These are phyloP conservation scores for Trypanosoma melophagium DNA, from an alignment of 208 protist genomes.

Conservation along the genomic window DNA sequence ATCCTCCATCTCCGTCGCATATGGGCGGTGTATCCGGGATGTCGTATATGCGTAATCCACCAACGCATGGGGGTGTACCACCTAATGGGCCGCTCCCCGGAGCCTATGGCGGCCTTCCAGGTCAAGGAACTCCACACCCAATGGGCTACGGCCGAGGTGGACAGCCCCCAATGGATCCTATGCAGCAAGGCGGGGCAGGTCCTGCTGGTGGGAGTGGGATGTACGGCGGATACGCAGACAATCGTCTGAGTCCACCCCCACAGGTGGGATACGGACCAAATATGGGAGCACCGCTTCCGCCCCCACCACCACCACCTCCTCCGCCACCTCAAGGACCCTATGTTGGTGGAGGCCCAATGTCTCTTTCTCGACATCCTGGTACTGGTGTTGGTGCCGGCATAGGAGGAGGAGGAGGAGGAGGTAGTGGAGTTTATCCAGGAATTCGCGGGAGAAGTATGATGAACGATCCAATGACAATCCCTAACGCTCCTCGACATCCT, in stretches of 20 bases:
- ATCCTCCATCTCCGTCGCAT: constrained; percentile 25
- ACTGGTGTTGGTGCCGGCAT: not conserved
- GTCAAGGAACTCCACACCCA: constrained; percentile 10
- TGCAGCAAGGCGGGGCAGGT: constrained; percentile 21
- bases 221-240: constrained; percentile 27
- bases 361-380: constrained; percentile 13
- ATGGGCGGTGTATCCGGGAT: constrained; percentile 37
- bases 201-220: constrained; percentile 14
- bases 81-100: constrained; percentile 13
- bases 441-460: constrained; percentile 16
- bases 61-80: constrained; percentile 31
- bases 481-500: constrained; percentile 14
- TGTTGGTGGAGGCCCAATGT: constrained; percentile 6
- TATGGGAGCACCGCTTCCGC: constrained; percentile 20
- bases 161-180: constrained; percentile 23
- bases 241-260: constrained; percentile 18
- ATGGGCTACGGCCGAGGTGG: constrained; percentile 20
- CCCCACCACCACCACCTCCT: constrained; percentile 3
- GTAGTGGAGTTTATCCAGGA: constrained; percentile 18
- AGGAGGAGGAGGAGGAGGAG: constrained; percentile 4
- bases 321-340: not conserved
- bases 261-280: constrained; percentile 13
- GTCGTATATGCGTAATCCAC: constrained; percentile 36
- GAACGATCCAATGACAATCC: constrained; percentile 11
- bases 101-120: constrained; percentile 17